A percentile compares a stretch with the other conserved stretches of the same genome.
phyloP scores from a whole-genome alignment of 2,329 filamentous ascomycete species.

The Botrytis paeoniae region DNA sequence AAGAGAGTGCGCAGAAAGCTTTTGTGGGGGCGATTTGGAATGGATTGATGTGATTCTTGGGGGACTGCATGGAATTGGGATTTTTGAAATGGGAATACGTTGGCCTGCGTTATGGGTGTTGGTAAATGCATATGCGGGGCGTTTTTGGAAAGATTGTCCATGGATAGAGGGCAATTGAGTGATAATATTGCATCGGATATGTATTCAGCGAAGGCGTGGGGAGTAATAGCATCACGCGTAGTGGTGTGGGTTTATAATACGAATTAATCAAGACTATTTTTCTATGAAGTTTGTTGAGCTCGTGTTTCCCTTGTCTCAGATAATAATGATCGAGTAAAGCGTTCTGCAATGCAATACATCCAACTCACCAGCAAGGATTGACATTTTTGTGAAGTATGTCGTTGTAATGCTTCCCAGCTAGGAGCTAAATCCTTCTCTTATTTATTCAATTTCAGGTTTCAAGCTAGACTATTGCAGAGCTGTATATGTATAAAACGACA shows the following conservation, averaged over 20 bases:
- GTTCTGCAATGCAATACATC: background rate
- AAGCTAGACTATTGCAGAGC: background rate
- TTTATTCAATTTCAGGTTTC: background rate
- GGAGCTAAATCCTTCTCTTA: background rate
- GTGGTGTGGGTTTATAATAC: background rate
- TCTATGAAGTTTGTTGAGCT: background rate
- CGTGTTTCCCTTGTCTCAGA: background rate
- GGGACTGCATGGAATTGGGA: too few species aligned
- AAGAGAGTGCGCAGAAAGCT: slow-evolving; percentile 14
- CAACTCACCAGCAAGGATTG: background rate
- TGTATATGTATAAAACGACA: background rate
- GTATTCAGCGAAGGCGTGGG: background rate
- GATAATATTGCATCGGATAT: background rate
- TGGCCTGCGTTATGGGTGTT: background rate
- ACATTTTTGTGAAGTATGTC: background rate
- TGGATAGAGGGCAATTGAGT: background rate
- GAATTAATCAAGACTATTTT: background rate
- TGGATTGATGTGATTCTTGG: background rate
- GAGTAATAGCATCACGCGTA: background rate
- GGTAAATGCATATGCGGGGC: background rate
- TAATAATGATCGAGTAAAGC: background rate
- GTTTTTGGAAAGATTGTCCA: background rate
- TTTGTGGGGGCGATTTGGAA: slow-evolving; percentile 17
- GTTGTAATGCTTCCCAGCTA: background rate
- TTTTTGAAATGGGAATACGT: background rate